Evolutionary conservation across 176 grass and related monocot species (phyloP).

Genomic region (Panicum miliaceum): DNA sequence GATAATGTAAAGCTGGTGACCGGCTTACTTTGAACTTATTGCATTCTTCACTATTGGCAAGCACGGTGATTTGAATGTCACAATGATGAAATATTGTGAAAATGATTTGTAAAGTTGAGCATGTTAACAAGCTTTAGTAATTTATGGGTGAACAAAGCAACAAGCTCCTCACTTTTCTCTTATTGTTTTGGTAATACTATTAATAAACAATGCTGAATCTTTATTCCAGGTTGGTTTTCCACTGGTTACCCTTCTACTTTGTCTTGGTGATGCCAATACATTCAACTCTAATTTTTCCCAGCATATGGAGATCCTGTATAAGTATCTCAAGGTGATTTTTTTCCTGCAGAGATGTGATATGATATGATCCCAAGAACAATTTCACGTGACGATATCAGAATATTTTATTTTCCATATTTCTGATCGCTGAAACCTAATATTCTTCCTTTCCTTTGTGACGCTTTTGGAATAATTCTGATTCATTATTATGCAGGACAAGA

Average conservation of each 20-base stretch:
- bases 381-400: slow-evolving; percentile 17
- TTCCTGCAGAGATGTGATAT: background rate
- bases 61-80: slow-evolving; percentile 17
- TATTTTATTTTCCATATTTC: slow-evolving; percentile 11
- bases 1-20: background rate
- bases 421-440: slow-evolving; percentile 30
- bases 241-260: slow-evolving; percentile 89
- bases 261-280: slow-evolving; percentile 80
- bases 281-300: slow-evolving; percentile 78
- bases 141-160: slow-evolving; percentile 9
- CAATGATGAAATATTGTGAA: background rate
- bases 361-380: background rate
- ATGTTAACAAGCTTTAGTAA: slow-evolving; percentile 3
- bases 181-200: slow-evolving; percentile 14
- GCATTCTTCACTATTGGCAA: slow-evolving; percentile 16
- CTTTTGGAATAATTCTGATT: slow-evolving; percentile 42
- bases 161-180: background rate
- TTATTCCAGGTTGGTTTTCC: slow-evolving; percentile 86
- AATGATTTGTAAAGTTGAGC: slow-evolving; percentile 15
- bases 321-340: slow-evolving; percentile 84
- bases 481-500: slow-evolving; percentile 81
- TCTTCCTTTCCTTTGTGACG: slow-evolving; percentile 35
- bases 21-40: slow-evolving; percentile 17
- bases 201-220: slow-evolving; percentile 31
- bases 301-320: slow-evolving; percentile 91